These are phyloP conservation scores for Talaromyces adpressus DNA, from an alignment of 495 filamentous ascomycete genomes.

Conservation along the genomic window DNA sequence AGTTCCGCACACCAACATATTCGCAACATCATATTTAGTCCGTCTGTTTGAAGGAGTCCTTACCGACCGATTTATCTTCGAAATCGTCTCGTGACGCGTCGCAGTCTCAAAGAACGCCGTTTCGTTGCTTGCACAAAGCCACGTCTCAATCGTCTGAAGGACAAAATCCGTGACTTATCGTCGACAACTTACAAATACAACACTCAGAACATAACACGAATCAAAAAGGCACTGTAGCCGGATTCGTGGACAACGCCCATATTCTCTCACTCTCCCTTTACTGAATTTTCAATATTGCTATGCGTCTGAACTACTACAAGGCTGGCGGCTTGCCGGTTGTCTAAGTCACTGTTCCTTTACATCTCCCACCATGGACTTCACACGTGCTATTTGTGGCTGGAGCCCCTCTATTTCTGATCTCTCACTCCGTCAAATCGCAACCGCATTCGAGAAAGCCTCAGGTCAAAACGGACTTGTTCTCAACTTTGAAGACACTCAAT, in stretches of 20 bases:
- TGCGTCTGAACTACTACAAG: not conserved
- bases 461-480: not conserved
- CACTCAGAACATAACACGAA: constrained; percentile 3
- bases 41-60: not conserved
- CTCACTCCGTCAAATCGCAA: not conserved
- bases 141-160: not conserved
- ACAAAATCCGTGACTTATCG: not conserved
- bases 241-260: constrained; percentile 2
- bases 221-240: constrained; percentile 7
- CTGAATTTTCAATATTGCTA: not conserved
- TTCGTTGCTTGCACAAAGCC: not conserved
- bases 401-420: constrained; percentile 2
- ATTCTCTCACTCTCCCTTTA: not conserved
- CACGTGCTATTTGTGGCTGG: constrained; percentile 7
- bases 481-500: not conserved
- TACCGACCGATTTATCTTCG: not conserved
- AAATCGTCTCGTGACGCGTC: not conserved
- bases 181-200: not conserved
- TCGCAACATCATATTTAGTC: not conserved
- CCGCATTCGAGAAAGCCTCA: not conserved
- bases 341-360: constrained; percentile 1
- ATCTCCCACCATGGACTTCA: constrained; percentile 7
- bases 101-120: not conserved
- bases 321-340: constrained; percentile 7
- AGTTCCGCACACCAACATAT: not conserved